Base-by-base conservation (phyloP, 2,329 filamentous ascomycete genomes). In the Blastomyces parvus region DNA sequence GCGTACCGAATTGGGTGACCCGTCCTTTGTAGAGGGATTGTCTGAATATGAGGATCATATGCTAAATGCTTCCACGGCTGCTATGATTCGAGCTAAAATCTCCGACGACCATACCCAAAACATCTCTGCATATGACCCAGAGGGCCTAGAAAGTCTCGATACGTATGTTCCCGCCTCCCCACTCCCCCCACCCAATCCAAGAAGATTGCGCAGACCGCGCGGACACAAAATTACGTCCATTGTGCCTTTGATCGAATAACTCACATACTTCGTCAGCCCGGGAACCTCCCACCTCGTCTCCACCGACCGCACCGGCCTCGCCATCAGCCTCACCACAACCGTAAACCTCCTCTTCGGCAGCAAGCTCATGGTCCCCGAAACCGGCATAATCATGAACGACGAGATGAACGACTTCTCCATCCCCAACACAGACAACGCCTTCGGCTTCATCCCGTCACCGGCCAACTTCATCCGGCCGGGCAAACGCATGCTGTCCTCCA, bases 261-360 rank as follows among this genome's bases (percentile, higher is more conserved):
- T 55, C 64, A 36, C 55, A 17, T 62, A 17, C 40, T 42, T 17
- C 56, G 30, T n/a, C 52, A 79, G 80, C 4, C 77, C 77, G 5
- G 82, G 82, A 55, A 84, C 82, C 5, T 82, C 81, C 0, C 81
- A 82, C 60, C 71, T 81, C 46, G 78, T 89, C 0, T 81, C 89
- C 0, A 86, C 87, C 0, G 93, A 97, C 73, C 74, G 76, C 8
- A 81, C 83, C 0, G 92, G 92, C 7, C 80, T 96, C 74, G 86
- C 91, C 1, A 83, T 95, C 44, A 88, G 89, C 0, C 81, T 91
- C 14, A 97, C 92, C 0, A 94, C 91, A 0, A 97, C 93, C 0
- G 80, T 97, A 63, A 97, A 97, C 74, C 81, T 94, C 4, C 81
- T 94, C 2, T 97, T 96, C 69, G 93, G 93, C 56, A 88, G 86